phyloP scores from a whole-genome alignment of 2,329 filamentous ascomycete genomes.

The Talaromyces amestolkiae region DNA sequence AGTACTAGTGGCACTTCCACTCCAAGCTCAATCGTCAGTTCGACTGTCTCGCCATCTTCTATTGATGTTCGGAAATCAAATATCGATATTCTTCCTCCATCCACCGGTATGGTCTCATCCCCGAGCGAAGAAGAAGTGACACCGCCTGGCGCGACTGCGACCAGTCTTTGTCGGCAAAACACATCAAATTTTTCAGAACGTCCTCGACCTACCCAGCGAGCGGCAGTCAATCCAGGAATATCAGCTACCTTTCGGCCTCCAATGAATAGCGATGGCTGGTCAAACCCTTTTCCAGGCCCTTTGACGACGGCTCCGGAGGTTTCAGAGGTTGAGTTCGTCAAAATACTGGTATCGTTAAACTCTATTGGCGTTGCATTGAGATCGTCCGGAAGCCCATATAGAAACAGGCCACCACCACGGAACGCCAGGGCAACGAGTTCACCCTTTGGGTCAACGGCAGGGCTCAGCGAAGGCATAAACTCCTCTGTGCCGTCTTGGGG shows the following conservation, averaged over 20 bases:
- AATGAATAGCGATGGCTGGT: conserved; percentile 64
- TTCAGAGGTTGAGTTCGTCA: conserved; percentile 20
- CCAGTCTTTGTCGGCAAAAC: conserved; percentile 46
- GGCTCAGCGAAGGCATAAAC: conserved; percentile 65
- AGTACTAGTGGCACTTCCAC: conserved; percentile 66
- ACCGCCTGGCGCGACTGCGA: conserved; percentile 71
- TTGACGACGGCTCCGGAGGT: conserved; percentile 6
- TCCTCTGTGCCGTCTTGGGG: conserved; percentile 50
- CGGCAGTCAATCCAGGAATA: conserved; percentile 63
- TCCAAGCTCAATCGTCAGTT: conserved; percentile 72
- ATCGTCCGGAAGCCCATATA: conserved; percentile 75
- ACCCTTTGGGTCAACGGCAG: conserved; percentile 66
- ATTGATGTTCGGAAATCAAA: conserved; percentile 70
- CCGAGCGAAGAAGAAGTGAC: conserved; percentile 60
- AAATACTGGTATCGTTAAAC: conserved; percentile 1
- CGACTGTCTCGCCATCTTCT: conserved; percentile 54
- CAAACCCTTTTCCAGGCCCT: conserved; percentile 37
- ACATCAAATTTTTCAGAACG: conserved; percentile 49
- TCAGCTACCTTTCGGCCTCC: conserved; percentile 64
- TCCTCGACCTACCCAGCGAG: conserved; percentile 68
- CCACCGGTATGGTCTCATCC: conserved; percentile 73
- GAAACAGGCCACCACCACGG: conserved; percentile 68
- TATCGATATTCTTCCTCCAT: conserved; percentile 70
- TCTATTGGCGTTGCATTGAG: conserved; percentile 54
- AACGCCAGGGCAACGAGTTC: conserved; percentile 74